Evolutionary conservation across 2,329 filamentous ascomycete species (phyloP), one percentile per base, ranked within the genome.

Genomic region (Diplodia corticola): DNA sequence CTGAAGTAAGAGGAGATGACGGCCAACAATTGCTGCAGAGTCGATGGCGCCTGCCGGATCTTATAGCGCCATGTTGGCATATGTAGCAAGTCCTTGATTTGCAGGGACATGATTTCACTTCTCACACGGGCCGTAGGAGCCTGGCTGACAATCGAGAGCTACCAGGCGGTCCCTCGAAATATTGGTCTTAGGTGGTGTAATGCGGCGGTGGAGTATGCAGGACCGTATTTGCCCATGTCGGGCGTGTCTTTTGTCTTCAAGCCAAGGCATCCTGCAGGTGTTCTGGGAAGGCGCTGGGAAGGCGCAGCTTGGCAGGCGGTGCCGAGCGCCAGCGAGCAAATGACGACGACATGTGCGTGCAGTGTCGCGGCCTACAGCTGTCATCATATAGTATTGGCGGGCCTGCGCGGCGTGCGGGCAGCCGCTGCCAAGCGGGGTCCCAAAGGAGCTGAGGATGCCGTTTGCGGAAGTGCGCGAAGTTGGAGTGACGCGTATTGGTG

Each of bases 401-500:
- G 24, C 28, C 24, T 26, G 20, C 57, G 57, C 33, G 57, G 48
- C 57, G 40, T 61, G 40, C 55, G 26, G 30, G 13, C 17, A 10
- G 57, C 57, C 17, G 57, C 44, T 44, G 28, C 10, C 55, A 33
- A 35, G 22, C n/a, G 9, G n/a, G 40, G 2, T 15, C 22, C 48
- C 22, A 22, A 46, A 46, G 44, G 4, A 49, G 26, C 24, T 15
- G 15, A 33, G 9, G n/a, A 61, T 49, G 57, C 57, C 44, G n/a
- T 35, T 49, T 48, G 40, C 26, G 57, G 57, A 26, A 60, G 55
- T 40, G 55, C 37, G 37, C 37, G 24, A 17, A 1, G 37, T 26
- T 40, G 37, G 46, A 26, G 24, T 60, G 55, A 60, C 55, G 55
- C n/a, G 55, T 28, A 48, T 60, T 33, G 33, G 55, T n/a, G 35